Base-by-base conservation (phyloP, 2,329 filamentous ascomycete species). In the Pseudomassariella vexata region DNA sequence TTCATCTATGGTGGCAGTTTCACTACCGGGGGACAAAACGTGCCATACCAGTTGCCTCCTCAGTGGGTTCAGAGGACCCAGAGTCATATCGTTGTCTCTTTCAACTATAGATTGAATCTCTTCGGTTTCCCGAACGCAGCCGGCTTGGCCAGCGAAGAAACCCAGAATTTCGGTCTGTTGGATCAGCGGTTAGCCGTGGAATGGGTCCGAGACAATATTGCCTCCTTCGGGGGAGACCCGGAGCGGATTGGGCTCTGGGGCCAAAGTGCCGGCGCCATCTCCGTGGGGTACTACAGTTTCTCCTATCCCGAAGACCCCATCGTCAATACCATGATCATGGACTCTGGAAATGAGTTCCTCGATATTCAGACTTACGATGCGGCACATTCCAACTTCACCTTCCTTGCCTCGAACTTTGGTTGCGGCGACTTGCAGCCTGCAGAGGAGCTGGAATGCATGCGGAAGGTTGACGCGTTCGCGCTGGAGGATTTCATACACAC, bases 181-280 rank as follows among this genome's bases (percentile, higher is more conserved):
- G 70, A 76, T 46, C 67, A 73, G 42, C 62, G 68, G 4, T 42
- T 57, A 9, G 68, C 65, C 1, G 49, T 73, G 0, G 63, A 70
- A 48, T 74, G 69, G 70, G 50, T 69, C 0, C 56, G 57, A 20
- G 52, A 62, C 36, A 71, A 73, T 44, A 64, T 72, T 23, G 55
- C 41, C 5, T 49, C 49, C 4, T 73, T 74, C 40, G 66, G 67
- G 28, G 69, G 70, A 16, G 62, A 67, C 38, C 46, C 52, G 3
- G 37, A 48, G 3, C 50, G 54, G 8, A 68, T 70, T 36, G 59
- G 58, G 2, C 50, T 68, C 6, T 64, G 62, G 43, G 68, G 68
- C 11, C 62, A 68, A 48, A 68, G 64, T 16, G 64, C 69, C 4
- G 67, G 69, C 8, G 49, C 52, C 6, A 49, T 60, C 5, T 49